Evolutionary conservation across 345 rosid species (phyloP), one percentile per base, ranked within the genome.

Genomic region (Lepidium africanum): DNA sequence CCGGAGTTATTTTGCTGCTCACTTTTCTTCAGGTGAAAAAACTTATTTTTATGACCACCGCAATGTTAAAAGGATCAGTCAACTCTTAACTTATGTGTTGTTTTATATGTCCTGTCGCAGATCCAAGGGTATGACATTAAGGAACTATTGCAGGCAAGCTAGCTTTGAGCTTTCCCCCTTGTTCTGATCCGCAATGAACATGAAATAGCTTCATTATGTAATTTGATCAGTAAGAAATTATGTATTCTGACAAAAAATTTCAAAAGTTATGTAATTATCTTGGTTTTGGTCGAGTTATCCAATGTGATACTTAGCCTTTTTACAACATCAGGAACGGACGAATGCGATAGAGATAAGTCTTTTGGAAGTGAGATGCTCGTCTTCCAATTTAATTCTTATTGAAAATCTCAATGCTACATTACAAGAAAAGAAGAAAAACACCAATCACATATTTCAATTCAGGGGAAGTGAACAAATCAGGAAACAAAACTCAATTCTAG

Each of bases 71-170:
- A 47, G 6, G 6, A 56, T 38, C 3, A 6, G 49, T 65, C 53
- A 48, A 5, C 15, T 49, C 61, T 2, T 10, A 38, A 46, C 49
- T 25, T 45, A 11, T 58, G 64, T 50, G 47, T 51, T 14, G 10
- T 32, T 71, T 59, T 6, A 5, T 13, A 41, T 65, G 4, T 9
- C 14, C 64, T 33, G 49, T 23, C 3, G 30, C 65, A 93, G 96
- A 82, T 85, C 50, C 92, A 87, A 80, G 97, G 98, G 73, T 87
- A 85, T 62, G 96, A 90, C 75, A 85, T 93, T 63, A 88, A 81
- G 82, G 96, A 82, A 65, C 66, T 90, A 62, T 75, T 93, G 77
- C 96, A 87, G 77, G 85, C 82, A 21, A 74, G 13, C 69, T 68
- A 74, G 74, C 46, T 46, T 38, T 45, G 15, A 45, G 49, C 41